These are phyloP conservation scores for Dionaea muscipula DNA, from an alignment of 179 eudicot genomes.

Conservation along the genomic window DNA sequence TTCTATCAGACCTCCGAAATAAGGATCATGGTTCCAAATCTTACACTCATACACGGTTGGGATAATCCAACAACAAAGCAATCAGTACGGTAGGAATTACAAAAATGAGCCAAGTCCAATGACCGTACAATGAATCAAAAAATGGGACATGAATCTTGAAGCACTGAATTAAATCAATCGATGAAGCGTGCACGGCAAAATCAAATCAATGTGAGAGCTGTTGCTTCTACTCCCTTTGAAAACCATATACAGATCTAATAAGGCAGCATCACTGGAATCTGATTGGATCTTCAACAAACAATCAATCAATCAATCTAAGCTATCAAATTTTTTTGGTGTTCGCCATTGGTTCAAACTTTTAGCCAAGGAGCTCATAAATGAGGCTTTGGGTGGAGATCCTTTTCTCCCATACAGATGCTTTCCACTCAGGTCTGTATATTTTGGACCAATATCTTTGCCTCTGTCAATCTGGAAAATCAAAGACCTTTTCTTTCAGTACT, in stretches of 20 bases:
- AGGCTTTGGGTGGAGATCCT: conserved; percentile 40
- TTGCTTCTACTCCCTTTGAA: conserved; percentile 16
- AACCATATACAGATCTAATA: conserved; percentile 12
- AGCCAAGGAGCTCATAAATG: conserved; percentile 53
- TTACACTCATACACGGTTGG: conserved; percentile 6
- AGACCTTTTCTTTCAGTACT: too few species aligned
- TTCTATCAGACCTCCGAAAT: not conserved
- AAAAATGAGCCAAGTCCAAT: not conserved
- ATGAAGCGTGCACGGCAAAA: conserved; percentile 15
- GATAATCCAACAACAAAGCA: conserved; percentile 1
- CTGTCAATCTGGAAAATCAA: conserved; percentile 61
- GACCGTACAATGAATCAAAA: conserved; percentile 15
- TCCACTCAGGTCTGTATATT: conserved; percentile 77
- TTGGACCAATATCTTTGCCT: conserved; percentile 69
- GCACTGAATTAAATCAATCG: conserved; percentile 21
- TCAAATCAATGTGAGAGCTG: conserved; percentile 7
- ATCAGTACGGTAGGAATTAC: conserved; percentile 2
- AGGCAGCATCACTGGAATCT: conserved; percentile 5
- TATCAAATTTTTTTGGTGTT: conserved; percentile 81
- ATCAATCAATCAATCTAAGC: conserved; percentile 32
- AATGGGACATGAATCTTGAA: conserved; percentile 12
- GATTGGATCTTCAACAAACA: conserved; percentile 3
- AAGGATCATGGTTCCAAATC: conserved; percentile 6
- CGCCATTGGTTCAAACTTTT: conserved; percentile 65
- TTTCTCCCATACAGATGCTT: conserved; percentile 64